A percentile compares a stretch with the other conserved stretches of the same genome.
phyloP scores from a whole-genome alignment of 768 basidiomycete species.

The Lactarius hengduanensis region DNA sequence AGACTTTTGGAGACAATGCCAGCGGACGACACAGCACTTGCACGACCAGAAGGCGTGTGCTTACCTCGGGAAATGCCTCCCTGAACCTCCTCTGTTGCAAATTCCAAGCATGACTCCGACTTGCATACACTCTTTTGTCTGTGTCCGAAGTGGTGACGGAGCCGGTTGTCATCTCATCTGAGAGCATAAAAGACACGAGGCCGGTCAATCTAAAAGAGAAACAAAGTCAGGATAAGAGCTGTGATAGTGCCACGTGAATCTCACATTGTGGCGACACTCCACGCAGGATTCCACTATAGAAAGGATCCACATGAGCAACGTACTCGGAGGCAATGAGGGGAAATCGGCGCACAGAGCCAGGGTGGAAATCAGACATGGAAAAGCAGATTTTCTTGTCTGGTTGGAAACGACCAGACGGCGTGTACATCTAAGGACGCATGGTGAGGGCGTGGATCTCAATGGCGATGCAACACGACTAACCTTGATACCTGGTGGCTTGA shows the following conservation, averaged over 20 bases:
- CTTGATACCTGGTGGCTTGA: constrained; percentile 97
- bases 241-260: constrained; percentile 33
- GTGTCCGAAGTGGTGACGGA: constrained; percentile 76
- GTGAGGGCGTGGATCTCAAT: constrained; percentile 7
- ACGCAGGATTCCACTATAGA: constrained; percentile 87
- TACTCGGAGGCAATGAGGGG: not conserved
- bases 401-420: constrained; percentile 86
- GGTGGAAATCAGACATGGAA: constrained; percentile 96
- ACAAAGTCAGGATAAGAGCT: constrained; percentile 21
- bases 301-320: constrained; percentile 5
- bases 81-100: constrained; percentile 72
- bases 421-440: constrained; percentile 65
- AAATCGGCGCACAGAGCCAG: constrained; percentile 64
- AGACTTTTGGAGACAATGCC: constrained; percentile 10
- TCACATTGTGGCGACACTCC: constrained; percentile 93
- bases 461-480: constrained; percentile 41
- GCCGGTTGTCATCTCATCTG: constrained; percentile 96
- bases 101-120: constrained; percentile 85
- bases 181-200: constrained; percentile 90
- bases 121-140: constrained; percentile 77
- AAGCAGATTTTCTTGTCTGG: constrained; percentile 97
- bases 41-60: constrained; percentile 32
- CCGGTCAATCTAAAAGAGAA: constrained; percentile 72
- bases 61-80: constrained; percentile 86
- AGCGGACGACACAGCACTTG: constrained; percentile 3